Percentiles rank a stretch among this genome's conserved stretches.
phyloP scores from a whole-genome alignment of 768 basidiomycete species.

The Dendrothele bispora region DNA sequence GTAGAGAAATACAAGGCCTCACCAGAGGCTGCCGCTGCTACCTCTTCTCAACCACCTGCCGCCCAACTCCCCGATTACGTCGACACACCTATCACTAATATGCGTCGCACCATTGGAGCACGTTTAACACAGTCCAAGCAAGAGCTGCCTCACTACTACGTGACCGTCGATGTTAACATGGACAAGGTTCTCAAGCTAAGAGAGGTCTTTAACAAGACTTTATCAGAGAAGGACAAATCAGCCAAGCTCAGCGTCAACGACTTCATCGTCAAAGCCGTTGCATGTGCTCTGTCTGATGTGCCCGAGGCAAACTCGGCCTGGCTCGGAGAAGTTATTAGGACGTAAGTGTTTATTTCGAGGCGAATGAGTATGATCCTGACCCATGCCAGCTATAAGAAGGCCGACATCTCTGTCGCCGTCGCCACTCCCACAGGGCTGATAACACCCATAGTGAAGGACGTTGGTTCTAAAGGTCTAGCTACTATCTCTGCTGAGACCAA shows the following conservation, averaged over 20 bases:
- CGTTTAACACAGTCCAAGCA: constrained; percentile 93
- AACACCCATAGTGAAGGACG: constrained; percentile 96
- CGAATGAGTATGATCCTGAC: constrained; percentile 6
- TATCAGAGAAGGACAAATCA: constrained; percentile 83
- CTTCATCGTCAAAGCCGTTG: constrained; percentile 94
- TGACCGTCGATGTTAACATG: constrained; percentile 95
- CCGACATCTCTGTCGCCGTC: constrained; percentile 96
- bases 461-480: constrained; percentile 88
- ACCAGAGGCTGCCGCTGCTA: constrained; percentile 36
- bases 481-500: constrained; percentile 93
- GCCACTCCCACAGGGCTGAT: constrained; percentile 95
- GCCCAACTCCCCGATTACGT: constrained; percentile 69
- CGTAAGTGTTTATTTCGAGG: constrained; percentile 53
- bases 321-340: constrained; percentile 93
- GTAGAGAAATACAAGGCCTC: constrained; percentile 84
- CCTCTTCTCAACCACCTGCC: constrained; percentile 48
- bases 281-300: constrained; percentile 89
- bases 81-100: constrained; percentile 89
- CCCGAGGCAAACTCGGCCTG: constrained; percentile 98
- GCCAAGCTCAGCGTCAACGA: constrained; percentile 97
- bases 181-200: constrained; percentile 92
- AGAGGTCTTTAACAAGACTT: constrained; percentile 91
- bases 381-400: constrained; percentile 80
- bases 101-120: constrained; percentile 90
- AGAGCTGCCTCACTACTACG: constrained; percentile 95